These are phyloP conservation scores for Oryza meyeriana DNA, from an alignment of 176 grass and related monocot species.

Conservation along the genomic window DNA sequence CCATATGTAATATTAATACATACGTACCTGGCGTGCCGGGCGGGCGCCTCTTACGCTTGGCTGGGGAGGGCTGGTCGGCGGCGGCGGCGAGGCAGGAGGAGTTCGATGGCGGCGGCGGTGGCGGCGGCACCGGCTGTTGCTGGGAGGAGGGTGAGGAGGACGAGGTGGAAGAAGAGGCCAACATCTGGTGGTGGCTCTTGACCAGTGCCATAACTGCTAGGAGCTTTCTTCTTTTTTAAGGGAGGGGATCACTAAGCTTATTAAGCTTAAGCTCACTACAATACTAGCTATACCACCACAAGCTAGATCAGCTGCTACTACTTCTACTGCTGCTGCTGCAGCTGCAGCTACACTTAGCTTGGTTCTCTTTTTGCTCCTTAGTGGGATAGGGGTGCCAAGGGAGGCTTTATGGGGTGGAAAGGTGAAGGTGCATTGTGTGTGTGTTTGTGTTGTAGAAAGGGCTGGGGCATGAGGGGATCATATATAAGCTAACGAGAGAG, in stretches of 20 bases:
- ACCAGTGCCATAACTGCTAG: conserved; percentile 50
- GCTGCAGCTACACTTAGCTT: conserved; percentile 4
- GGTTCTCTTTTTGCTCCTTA: conserved; percentile 59
- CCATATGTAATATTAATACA: neutral
- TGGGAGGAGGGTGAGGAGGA: conserved; percentile 36
- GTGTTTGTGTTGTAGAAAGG: conserved; percentile 40
- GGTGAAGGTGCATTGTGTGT: conserved; percentile 33
- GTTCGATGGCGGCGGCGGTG: neutral
- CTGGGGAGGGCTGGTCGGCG: conserved; percentile 47
- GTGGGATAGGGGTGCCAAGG: conserved; percentile 66
- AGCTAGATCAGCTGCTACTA: neutral
- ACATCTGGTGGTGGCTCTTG: conserved; percentile 74
- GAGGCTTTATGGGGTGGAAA: conserved; percentile 68
- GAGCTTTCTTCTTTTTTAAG: conserved; percentile 34
- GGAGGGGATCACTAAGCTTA: neutral
- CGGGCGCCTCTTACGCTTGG: conserved; percentile 74
- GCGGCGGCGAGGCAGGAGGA: neutral
- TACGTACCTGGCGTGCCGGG: conserved; percentile 66
- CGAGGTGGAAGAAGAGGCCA: conserved; percentile 49
- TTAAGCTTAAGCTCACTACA: neutral
- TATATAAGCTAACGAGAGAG: conserved; percentile 39
- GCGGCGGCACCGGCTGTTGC: neutral
- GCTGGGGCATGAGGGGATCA: conserved; percentile 46
- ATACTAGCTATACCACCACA: neutral
- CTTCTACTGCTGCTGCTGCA: neutral